Base-by-base conservation (phyloP, 2,329 filamentous ascomycete genomes). In the Ambrosiella xylebori region DNA sequence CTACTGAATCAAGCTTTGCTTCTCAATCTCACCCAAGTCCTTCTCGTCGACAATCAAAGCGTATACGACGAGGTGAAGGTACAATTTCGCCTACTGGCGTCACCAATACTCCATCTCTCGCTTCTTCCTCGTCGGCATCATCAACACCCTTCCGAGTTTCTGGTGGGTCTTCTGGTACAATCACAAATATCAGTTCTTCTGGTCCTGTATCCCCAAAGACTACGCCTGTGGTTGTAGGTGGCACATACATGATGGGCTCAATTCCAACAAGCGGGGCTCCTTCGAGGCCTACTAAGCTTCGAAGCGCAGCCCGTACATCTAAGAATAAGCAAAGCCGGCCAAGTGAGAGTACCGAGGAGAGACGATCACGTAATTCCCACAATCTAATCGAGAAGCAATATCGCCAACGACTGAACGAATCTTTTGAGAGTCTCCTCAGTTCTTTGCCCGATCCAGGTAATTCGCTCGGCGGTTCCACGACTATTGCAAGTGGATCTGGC, bases 341-440 rank as follows among this genome's bases (percentile, higher is more conserved):
- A 7, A 58, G 61, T 19, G 66, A 68, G 50, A 65, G 64, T 13
- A 38, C 61, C 12, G 63, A 66, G 37, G 66, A 67, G 54, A 65
- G 65, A 12, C 66, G 64, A 50, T 65, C 63, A 13, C 64, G 66
- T 17, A 65, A 65, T 55, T 67, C 66, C 7, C 67, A 68, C 56
- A 68, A 68, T 57, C 58, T 67, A 8, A 65, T 68, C 17, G 67
- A 68, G 60, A 68, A 68, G 61, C 65, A 68, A 57, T 68, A 68
- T 60, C 65, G 67, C 35, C 67, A 65, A 60, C 62, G 67, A 3
- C 63, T 68, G 17, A 68, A 68, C 56, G 63, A 64, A 36, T 66
- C 67, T 56, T 68, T 68, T 60, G 66, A 68, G 57, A 63, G 61
- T 13, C 63, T 68, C 11, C 61, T 68, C 40, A 62, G 63, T 50